Base-by-base conservation (phyloP, 371 early-diverging fungal species). In the Thermomucor indicae-seudaticae region DNA sequence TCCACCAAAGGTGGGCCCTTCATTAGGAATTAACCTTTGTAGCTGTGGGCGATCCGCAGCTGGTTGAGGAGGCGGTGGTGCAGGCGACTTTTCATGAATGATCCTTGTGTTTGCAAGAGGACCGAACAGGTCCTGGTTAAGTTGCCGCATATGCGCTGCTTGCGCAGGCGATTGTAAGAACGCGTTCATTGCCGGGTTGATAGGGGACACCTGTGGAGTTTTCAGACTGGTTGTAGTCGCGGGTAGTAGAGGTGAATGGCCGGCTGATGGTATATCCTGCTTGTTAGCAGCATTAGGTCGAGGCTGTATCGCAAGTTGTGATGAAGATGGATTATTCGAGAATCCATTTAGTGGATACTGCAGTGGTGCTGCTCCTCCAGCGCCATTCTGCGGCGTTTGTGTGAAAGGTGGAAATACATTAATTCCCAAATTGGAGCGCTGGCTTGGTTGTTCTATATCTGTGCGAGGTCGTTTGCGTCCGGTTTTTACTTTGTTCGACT, bases 1-100 rank as follows among this genome's bases (percentile, higher is more conserved):
- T 2, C 92, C 92, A 35, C 95, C 95, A 53, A 78, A 80, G 30
- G 84, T 74, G 0, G 95, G 91, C 1, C 93, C 93, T 53, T 85
- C 80, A 35, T 75, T 79, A 2, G 92, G 92, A 43, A 85, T 80
- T 45, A 91, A 42, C 29, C 86, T 75, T 19, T 77, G 77, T 50
- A 74, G 49, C 60, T 64, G 49, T 46, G 60, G 66, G 47, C 69
- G 47, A 57, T 69, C 48, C 2, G 61, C 52, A 11, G 64, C 37
- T 20, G 64, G 55, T 30, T 58, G 59, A 14, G 68, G 67, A 4
- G 59, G 64, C 0, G 65, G 64, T 4, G 64, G 56, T 0, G 65
- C 11, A 11, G 58, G 29, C 27, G 43, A 32, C 10, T 35, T 50
- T 42, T 31, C 27, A 30, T 16, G 27, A 19, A 41, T 47, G 27